Base-by-base conservation (phyloP, 768 basidiomycete genomes). In the Clavaria fumosa region DNA sequence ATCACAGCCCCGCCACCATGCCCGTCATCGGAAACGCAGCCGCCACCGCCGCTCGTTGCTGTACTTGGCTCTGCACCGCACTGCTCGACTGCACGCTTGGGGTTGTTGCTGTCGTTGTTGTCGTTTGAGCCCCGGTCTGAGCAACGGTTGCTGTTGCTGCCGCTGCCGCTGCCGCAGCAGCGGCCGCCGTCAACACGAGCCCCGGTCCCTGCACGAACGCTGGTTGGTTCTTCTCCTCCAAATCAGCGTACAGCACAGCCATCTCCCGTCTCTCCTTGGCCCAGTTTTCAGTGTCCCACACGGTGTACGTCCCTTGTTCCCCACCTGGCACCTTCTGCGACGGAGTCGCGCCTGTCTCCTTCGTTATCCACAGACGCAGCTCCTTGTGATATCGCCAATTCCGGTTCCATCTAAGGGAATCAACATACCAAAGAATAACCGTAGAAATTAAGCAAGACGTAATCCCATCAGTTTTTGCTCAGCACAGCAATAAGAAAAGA, bases 371-470 rank as follows among this genome's bases (percentile, higher is more conserved):
- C 38, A 85, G 56, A 28, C 77, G 78, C 35, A 85, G 66, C 48
- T 89, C 85, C 56, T 90, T 95, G 72, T 95, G 90, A 58, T 81
- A 95, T 43, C 91, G 69, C 90, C 91, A 97, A 56, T 89, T 90
- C 43, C 89, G 80, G 56, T 83, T 82, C 67, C 75, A 93, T 51
- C 89, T 91, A 47, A n/a, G n/a, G n/a, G 31, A 40, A 17, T 32
- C 11, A 20, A 22, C n/a, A 38, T 15, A 14, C 7, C 24, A 39
- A 17, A 15, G 19, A 34, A 11, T 20, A 12, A 34, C n/a, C 15
- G 24, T 23, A 23, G 20, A 7, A 5, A 15, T 14, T n/a, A 33
- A 17, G 17, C n/a, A 20, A n/a, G 33, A 34, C 23, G 23, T n/a
- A n/a, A n/a, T n/a, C n/a, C n/a, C n/a, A 34, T 12, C 33, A 44